Conservation (phyloP, 768 basidiomycete species). For the Lentinula guzmanii region DNA sequence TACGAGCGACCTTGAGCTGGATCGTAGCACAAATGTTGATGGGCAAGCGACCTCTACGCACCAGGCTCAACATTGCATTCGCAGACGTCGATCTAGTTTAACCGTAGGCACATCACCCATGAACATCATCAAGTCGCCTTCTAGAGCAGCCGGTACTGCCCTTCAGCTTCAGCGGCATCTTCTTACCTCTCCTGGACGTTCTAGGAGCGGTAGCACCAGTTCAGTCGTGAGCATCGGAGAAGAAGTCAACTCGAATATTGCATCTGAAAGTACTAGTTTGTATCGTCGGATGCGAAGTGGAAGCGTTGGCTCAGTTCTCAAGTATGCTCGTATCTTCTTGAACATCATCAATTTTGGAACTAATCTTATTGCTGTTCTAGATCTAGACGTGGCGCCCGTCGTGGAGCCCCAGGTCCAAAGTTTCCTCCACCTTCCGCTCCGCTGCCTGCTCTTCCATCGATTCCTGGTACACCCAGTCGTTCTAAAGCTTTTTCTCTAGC, state of each 20-base stretch:
- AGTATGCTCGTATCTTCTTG: slow-evolving; percentile 17
- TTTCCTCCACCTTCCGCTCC: slow-evolving; percentile 1
- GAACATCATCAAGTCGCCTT: slow-evolving; percentile 51
- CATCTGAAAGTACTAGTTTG: slow-evolving; percentile 32
- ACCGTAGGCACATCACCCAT: slow-evolving; percentile 50
- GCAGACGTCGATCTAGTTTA: slow-evolving; percentile 60
- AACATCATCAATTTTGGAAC: neutral
- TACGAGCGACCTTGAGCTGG: slow-evolving; percentile 29
- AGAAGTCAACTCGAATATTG: slow-evolving; percentile 16
- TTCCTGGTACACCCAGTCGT: neutral
- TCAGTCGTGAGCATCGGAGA: slow-evolving; percentile 9
- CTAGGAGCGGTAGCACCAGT: slow-evolving; percentile 41
- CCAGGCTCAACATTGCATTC: slow-evolving; percentile 36
- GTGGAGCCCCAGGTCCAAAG: slow-evolving; percentile 13
- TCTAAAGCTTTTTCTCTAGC: neutral
- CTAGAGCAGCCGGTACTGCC: slow-evolving; percentile 44
- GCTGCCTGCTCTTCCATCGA: neutral
- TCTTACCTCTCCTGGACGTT: slow-evolving; percentile 28
- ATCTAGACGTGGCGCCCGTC: slow-evolving; percentile 32
- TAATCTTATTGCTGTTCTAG: slow-evolving; percentile 19
- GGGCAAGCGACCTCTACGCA: slow-evolving; percentile 23
- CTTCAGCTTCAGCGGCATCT: slow-evolving; percentile 44
- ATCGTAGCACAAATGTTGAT: slow-evolving; percentile 19
- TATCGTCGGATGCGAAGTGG: slow-evolving; percentile 53
- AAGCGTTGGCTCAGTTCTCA: slow-evolving; percentile 33